phyloP scores from a whole-genome alignment of 2,329 filamentous ascomycete species.

The Cladophialophora bantiana region DNA sequence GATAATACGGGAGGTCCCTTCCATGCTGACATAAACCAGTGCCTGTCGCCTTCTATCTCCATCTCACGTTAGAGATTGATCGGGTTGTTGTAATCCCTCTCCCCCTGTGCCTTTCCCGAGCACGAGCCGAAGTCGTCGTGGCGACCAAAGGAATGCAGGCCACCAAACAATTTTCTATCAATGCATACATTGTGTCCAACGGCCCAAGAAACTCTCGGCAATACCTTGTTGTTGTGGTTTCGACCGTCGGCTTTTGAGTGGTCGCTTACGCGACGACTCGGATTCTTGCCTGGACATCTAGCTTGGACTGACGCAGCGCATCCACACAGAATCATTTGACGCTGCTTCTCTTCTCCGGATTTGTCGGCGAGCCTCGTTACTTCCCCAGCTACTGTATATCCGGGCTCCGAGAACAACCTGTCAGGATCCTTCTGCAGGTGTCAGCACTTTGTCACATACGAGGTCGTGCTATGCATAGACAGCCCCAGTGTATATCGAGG shows the following conservation, averaged over 20 bases:
- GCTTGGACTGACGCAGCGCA: background rate
- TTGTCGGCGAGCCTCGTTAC: slow-evolving; percentile 1
- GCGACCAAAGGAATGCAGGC: slow-evolving; percentile 16
- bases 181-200: too few species aligned
- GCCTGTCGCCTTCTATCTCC: background rate
- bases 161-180: background rate
- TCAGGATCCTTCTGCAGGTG: slow-evolving; percentile 9
- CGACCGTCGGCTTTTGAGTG: slow-evolving; percentile 1
- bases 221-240: background rate
- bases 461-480: background rate
- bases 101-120: background rate
- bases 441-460: slow-evolving; percentile 20
- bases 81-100: background rate
- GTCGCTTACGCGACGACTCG: slow-evolving; percentile 26
- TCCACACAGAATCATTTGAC: slow-evolving; percentile 11
- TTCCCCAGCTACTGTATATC: slow-evolving; percentile 3
- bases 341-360: background rate
- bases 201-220: too few species aligned
- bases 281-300: slow-evolving; percentile 13
- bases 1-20: slow-evolving; percentile 6
- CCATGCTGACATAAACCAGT: slow-evolving; percentile 18
- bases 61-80: slow-evolving; percentile 12
- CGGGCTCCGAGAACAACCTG: background rate
- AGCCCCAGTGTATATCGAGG: background rate
- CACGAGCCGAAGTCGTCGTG: slow-evolving; percentile 4